Evolutionary conservation across 768 basidiomycete genomes (phyloP).

Genomic region (Pleurotus tuber-regium): DNA sequence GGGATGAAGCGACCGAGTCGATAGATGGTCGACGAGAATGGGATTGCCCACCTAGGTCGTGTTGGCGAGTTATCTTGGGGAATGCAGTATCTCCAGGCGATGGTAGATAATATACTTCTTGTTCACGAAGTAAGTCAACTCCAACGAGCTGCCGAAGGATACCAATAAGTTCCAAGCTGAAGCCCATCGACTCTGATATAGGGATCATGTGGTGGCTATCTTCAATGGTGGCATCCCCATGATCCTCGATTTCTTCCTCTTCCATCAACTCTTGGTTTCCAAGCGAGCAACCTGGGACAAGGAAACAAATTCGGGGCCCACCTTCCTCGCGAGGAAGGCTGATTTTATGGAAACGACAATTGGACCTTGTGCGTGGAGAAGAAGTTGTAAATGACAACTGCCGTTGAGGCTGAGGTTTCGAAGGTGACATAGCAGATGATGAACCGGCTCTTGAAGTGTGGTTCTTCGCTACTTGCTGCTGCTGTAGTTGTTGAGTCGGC

Average conservation of each 20-base stretch:
- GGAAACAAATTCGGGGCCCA: constrained; percentile 54
- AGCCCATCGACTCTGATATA: constrained; percentile 48
- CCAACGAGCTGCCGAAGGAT: constrained; percentile 61
- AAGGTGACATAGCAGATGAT: constrained; percentile 15
- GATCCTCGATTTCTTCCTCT: constrained; percentile 59
- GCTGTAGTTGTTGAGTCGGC: no score
- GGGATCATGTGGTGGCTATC: constrained; percentile 46
- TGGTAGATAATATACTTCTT: constrained; percentile 65
- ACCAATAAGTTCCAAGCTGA: constrained; percentile 53
- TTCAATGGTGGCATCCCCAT: constrained; percentile 52
- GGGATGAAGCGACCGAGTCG: constrained; percentile 20
- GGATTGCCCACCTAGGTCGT: constrained; percentile 10
- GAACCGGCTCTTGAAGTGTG: constrained; percentile 17
- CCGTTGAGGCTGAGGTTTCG: constrained; percentile 13
- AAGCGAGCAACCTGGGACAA: constrained; percentile 69
- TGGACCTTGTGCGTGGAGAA: constrained; percentile 62
- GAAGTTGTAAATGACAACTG: constrained; percentile 16
- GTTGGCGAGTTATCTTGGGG: constrained; percentile 4
- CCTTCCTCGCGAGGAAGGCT: constrained; percentile 56
- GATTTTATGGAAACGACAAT: constrained; percentile 70
- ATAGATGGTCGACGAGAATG: constrained; percentile 14
- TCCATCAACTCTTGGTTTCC: constrained; percentile 54
- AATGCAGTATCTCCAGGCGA: constrained; percentile 36
- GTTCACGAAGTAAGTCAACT: constrained; percentile 59
- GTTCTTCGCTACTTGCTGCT: not conserved